Base-by-base conservation (phyloP, 129 eudicot genomes). In the Silybum marianum region DNA sequence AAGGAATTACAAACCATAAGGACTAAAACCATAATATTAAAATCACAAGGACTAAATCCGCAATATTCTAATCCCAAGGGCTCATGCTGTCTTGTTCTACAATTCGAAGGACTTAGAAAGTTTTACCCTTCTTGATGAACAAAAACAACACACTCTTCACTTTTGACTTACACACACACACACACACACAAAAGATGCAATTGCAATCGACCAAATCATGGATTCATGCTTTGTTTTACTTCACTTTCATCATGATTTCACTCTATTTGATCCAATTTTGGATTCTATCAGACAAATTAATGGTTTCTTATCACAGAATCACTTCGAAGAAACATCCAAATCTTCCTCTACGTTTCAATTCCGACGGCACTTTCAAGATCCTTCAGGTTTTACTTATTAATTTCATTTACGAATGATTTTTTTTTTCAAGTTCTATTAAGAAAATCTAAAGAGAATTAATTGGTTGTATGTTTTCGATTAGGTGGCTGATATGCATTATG, bases 401-500 rank as follows among this genome's bases (percentile, higher is more conserved):
- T 40, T 30, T 68, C 30, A 0, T 11, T 11, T 30, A 23, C 32
- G 12, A 46, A 44, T 0, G 13, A 65, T 40, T 68, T 40, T 68
- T 30, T 40, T 68, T 40, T 68, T 30, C 7, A 42, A 71, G 34
- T 22, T 58, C 14, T 68, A 79, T 65, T 80, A 10, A 9, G 12
- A 22, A 80, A 34, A 65, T 1, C 19, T 22, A 72, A 36, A 5
- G 13, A 58, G 66, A 2, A n/a, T n/a, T n/a, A 32, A 32, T 72
- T 79, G 8, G 72, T 42, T 32, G 39, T 30, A 14, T 85, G 69
- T 70, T 66, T 66, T 54, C 60, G 58, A 46, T 62, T 80, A 94
- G 98, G 98, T 95, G 70, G 99, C 99, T 75, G 99, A 95, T 88
- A 92, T 95, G 97, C 99, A 95, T 84, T 92, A 80, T 68, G 99